Conservation (phyloP, 2,329 filamentous ascomycete species). For the Elsinoe fawcettii region DNA sequence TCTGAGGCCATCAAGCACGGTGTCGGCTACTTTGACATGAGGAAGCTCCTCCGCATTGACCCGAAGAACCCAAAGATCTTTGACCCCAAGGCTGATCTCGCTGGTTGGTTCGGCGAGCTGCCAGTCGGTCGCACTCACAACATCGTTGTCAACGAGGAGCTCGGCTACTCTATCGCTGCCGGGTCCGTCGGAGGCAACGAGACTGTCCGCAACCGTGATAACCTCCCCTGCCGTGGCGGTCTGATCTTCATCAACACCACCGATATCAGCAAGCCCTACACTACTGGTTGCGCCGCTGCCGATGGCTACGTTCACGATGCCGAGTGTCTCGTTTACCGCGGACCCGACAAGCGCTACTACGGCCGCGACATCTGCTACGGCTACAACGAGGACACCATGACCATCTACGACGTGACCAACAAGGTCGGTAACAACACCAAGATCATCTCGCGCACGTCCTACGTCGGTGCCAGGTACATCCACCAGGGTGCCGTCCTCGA, state of each 20-base stretch:
- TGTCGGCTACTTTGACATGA: conserved; percentile 58
- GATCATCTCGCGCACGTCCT: conserved; percentile 43
- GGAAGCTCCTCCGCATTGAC: conserved; percentile 44
- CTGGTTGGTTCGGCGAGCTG: conserved; percentile 35
- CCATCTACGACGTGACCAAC: conserved; percentile 40
- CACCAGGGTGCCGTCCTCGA: conserved; percentile 50
- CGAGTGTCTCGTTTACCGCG: conserved; percentile 47
- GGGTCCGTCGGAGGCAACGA: conserved; percentile 35
- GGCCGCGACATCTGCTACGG: conserved; percentile 46
- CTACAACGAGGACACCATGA: conserved; percentile 43
- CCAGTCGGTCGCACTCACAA: conserved; percentile 46
- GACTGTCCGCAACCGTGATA: conserved; percentile 18
- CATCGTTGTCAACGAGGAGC: conserved; percentile 46
- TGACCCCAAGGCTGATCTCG: conserved; percentile 36
- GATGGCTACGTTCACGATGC: conserved; percentile 54
- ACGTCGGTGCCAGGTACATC: conserved; percentile 44
- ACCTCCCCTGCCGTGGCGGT: conserved; percentile 37
- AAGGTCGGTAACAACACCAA: conserved; percentile 28
- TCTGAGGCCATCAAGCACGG: conserved; percentile 45
- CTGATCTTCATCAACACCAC: conserved; percentile 48
- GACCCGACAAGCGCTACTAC: conserved; percentile 40
- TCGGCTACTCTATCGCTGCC: conserved; percentile 40
- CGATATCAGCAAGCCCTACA: conserved; percentile 44
- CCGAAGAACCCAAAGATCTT: conserved; percentile 36
- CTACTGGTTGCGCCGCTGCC: conserved; percentile 43